A percentile compares a stretch with the other conserved stretches of the same genome.
These are phyloP conservation scores for Nannizziopsis barbatae DNA, from an alignment of 2,329 filamentous ascomycete species.

Conservation along the genomic window DNA sequence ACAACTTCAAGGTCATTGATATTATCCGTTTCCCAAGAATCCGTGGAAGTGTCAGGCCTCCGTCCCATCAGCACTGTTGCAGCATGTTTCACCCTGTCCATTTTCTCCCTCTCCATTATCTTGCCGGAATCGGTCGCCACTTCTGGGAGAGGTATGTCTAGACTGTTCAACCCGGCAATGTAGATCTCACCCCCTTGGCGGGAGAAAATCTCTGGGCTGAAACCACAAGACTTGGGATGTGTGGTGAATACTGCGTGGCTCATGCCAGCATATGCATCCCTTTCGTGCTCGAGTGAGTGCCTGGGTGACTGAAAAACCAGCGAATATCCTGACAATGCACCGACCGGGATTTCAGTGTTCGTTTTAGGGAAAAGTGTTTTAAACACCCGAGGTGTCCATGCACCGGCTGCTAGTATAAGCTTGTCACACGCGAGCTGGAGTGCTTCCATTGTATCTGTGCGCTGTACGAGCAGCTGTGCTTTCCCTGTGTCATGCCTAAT, in stretches of 20 bases:
- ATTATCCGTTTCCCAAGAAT: constrained; percentile 22
- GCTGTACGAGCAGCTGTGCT: constrained; percentile 42
- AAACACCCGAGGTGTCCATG: constrained; percentile 61
- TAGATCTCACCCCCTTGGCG: constrained; percentile 58
- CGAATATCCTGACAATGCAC: constrained; percentile 59
- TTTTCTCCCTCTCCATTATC: constrained; percentile 35
- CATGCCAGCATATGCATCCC: constrained; percentile 30
- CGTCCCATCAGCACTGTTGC: constrained; percentile 28
- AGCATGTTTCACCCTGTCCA: constrained; percentile 24
- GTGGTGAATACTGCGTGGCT: constrained; percentile 62
- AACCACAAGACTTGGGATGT: constrained; percentile 41
- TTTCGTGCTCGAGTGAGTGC: constrained; percentile 26
- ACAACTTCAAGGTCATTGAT: constrained; percentile 50
- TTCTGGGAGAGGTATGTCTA: constrained; percentile 48
- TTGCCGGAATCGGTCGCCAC: constrained; percentile 33
- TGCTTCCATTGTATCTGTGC: constrained; percentile 24
- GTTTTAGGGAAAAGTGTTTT: constrained; percentile 51
- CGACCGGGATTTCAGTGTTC: constrained; percentile 44
- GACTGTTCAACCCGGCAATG: constrained; percentile 59
- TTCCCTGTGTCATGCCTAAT: constrained; percentile 42
- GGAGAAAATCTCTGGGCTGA: constrained; percentile 61
- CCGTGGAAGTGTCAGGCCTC: constrained; percentile 8
- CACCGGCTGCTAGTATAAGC: constrained; percentile 56
- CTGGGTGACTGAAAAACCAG: constrained; percentile 53
- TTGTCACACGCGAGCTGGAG: constrained; percentile 48